Percentiles rank a stretch among this genome's conserved stretches.
phyloP scores from a whole-genome alignment of 345 rosid species.

The Rubroshorea leprosula region DNA sequence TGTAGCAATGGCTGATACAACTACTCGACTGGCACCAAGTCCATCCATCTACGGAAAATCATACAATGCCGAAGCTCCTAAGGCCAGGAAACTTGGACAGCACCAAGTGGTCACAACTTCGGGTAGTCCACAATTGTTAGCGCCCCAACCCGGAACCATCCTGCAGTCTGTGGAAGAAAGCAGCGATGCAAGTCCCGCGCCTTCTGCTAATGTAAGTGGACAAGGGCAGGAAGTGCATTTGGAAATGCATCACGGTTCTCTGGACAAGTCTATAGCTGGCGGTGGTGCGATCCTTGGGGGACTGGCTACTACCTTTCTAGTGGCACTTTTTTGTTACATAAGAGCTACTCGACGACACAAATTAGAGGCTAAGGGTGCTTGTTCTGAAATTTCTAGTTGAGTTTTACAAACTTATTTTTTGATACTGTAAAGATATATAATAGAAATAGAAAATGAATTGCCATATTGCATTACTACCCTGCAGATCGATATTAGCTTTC shows the following conservation, averaged over 20 bases:
- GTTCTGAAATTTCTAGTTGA: background rate
- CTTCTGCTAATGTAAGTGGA: slow-evolving; percentile 1
- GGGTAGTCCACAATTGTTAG: slow-evolving; percentile 3
- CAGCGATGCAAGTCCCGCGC: no score
- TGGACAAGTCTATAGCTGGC: slow-evolving; percentile 64
- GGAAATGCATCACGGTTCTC: slow-evolving; percentile 32
- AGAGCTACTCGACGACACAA: slow-evolving; percentile 55
- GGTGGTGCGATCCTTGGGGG: slow-evolving; percentile 73
- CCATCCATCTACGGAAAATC: background rate
- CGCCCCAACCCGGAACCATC: slow-evolving; percentile 1
- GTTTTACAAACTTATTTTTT: background rate
- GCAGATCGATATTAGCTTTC: background rate
- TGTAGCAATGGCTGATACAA: slow-evolving; percentile 12
- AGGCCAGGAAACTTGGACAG: slow-evolving; percentile 38
- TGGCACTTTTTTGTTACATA: slow-evolving; percentile 59
- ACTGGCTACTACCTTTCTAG: slow-evolving; percentile 58
- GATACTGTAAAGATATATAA: background rate
- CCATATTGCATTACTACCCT: background rate
- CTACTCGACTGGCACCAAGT: background rate
- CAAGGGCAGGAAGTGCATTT: slow-evolving; percentile 18
- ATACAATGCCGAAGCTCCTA: slow-evolving; percentile 18
- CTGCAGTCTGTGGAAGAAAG: slow-evolving; percentile 3
- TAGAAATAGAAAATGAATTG: background rate
- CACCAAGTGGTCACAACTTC: slow-evolving; percentile 16
- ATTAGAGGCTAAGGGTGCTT: background rate